phyloP scores from a whole-genome alignment of 331 rosid species.

The Pyracantha coccinea region DNA sequence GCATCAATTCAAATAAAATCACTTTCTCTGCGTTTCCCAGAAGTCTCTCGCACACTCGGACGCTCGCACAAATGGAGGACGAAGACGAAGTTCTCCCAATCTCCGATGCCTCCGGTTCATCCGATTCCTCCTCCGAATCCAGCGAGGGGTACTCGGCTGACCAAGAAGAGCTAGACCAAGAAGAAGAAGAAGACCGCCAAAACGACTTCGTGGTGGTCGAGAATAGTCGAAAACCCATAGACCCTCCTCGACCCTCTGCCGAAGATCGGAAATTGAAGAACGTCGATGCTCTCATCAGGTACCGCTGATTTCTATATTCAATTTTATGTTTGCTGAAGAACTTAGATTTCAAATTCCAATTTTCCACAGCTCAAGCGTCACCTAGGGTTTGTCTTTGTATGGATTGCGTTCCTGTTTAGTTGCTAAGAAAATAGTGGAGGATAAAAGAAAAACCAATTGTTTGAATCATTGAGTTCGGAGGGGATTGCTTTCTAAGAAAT shows the following conservation, averaged over 20 bases:
- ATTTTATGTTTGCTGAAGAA: background rate
- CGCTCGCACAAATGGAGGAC: conserved; percentile 31
- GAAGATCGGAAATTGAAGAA: conserved; percentile 68
- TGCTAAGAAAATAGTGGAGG: background rate
- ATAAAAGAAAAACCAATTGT: background rate
- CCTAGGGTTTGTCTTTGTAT: background rate
- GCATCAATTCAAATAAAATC: background rate
- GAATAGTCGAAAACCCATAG: background rate
- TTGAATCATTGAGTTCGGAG: background rate
- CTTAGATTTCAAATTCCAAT: background rate
- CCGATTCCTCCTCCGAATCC: conserved; percentile 26
- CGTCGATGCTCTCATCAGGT: conserved; percentile 82
- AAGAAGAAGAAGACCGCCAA: conserved; percentile 13
- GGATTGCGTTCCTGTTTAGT: background rate
- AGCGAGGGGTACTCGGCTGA: conserved; percentile 28
- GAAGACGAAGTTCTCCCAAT: conserved; percentile 32
- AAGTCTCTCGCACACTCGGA: background rate
- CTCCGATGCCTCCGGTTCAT: conserved; percentile 47
- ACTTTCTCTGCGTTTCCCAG: background rate
- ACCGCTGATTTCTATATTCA: background rate
- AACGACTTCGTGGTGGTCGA: background rate
- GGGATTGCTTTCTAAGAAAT: background rate
- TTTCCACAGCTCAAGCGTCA: background rate
- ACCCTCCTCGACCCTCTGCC: conserved; percentile 7
- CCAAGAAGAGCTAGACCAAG: conserved; percentile 10